Base-by-base conservation (phyloP, 2,329 filamentous ascomycete genomes). In the Alternaria incomplexa region DNA sequence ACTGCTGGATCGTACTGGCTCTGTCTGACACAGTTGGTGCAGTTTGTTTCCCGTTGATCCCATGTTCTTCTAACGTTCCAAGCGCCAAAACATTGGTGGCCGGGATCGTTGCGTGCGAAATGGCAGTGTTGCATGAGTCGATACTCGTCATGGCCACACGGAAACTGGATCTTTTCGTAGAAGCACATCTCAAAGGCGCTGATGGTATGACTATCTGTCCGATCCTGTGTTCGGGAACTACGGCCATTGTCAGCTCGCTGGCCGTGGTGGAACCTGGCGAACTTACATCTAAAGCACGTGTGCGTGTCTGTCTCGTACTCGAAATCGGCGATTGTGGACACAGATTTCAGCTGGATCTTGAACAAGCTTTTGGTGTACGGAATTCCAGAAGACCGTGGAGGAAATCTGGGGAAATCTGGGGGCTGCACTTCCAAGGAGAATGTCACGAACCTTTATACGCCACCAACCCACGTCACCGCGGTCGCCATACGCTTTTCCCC, bases 111-210 rank as follows among this genome's bases (percentile, higher is more conserved):
- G 62, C 91, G 89, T 6, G 91, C 90, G 68, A 88, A 89, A 79
- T 93, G 91, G 78, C 91, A 94, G 78, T 92, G 86, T 23, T 87
- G 88, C 73, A 89, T 88, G 28, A 91, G 82, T 20, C 88, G 86
- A 25, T 85, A 79, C 15, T 82, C 81, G 6, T 83, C 84, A 80
- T 93, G 90, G 28, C 83, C 83, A 81, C 91, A 94, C 22, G 73
- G 30, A 76, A 90, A 93, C 63, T 87, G 77, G 69, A 91, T 90
- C 66, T 89, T 87, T 75, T 93, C 90, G 78, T 83, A 93, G 74
- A 90, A 87, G 70, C 90, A 92, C 90, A 92, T 92, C 12, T n/a
- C 20, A 3, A 1, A 11, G 13, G 9, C 56, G 22, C 7, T 3
- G 11, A 36, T 45, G 8, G 32, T 15, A 17, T 20, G 26, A 9